Evolutionary conservation across 805 yeast genomes (phyloP), one percentile per base, ranked within the genome.

Genomic region (Lachancea waltii): DNA sequence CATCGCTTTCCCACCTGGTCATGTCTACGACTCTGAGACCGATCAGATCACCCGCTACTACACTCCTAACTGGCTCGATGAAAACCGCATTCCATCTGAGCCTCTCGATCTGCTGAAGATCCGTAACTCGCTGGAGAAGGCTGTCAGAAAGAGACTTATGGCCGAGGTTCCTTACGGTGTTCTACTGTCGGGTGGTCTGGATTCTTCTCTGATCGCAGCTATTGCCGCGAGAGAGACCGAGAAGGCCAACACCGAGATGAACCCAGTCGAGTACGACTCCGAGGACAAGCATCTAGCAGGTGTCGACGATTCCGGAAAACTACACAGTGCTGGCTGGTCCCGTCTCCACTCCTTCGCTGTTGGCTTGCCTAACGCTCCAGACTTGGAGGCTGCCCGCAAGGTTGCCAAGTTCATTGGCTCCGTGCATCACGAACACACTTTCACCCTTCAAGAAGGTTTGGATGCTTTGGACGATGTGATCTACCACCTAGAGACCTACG

Each of bases 81-180:
- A 73, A 50, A 46, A 69, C 37, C 72, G 72, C 60, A 73, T 84
- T 47, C 95, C 98, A 50, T 63, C 81, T 29, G 73, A 74, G 43
- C 85, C 80, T 30, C 85, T 82, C 32, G 95, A 90, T 62, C 77
- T 70, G 60, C 76, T 62, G 55, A 52, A 67, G 43, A 75, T 92
- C 45, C 81, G 96, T 65, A 82, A 80, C 55, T 64, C 85, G 35
- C 75, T 92, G 61, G 98, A 92, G 66, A 69, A 82, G 68, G 87
- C 98, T 34, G 99, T 92, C 40, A 83, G 98, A 73, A 92, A 92
- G 84, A 83, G 98, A 75, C 76, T 92, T 57, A 92, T 92, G 99
- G 92, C 97, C 40, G 99, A 92, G 72, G 99, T 92, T 45, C 97
- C 99, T 40, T 92, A 85, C 65, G 99, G 99, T 70, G 99, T 92